These are phyloP conservation scores for Pseudozyma hubeiensis DNA, from an alignment of 1,284 basidiomycete genomes.

Conservation along the genomic window DNA sequence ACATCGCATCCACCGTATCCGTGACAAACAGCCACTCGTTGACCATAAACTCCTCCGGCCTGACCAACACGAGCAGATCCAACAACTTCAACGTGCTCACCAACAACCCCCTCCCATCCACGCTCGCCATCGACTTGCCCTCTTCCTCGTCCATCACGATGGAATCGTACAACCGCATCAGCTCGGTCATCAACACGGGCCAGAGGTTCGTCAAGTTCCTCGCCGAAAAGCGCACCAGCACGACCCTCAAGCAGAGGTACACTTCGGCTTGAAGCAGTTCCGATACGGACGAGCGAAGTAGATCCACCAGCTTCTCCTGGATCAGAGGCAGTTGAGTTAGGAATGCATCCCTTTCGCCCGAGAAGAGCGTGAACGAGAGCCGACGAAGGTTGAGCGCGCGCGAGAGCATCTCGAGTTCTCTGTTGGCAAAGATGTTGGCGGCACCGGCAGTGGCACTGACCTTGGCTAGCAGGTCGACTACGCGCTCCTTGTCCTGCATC, in stretches of 20 bases:
- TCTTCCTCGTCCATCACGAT: slow-evolving; percentile 71
- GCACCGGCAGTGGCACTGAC: slow-evolving; percentile 76
- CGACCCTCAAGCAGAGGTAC: slow-evolving; percentile 89
- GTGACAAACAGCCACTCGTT: slow-evolving; percentile 99
- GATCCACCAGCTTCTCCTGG: slow-evolving; percentile 95
- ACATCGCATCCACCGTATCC: slow-evolving; percentile 94
- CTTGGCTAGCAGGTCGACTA: slow-evolving; percentile 78
- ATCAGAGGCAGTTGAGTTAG: slow-evolving; percentile 88
- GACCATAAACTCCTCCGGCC: slow-evolving; percentile 97
- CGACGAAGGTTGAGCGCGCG: slow-evolving; percentile 89
- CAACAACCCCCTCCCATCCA: slow-evolving; percentile 83
- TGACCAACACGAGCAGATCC: slow-evolving; percentile 87
- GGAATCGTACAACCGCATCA: slow-evolving; percentile 76
- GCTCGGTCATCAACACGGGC: slow-evolving; percentile 93
- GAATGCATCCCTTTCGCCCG: slow-evolving; percentile 89
- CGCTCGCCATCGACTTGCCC: slow-evolving; percentile 73
- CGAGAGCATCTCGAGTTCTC: slow-evolving; percentile 89
- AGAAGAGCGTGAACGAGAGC: slow-evolving; percentile 84
- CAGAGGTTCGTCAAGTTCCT: slow-evolving; percentile 95
- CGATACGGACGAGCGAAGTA: slow-evolving; percentile 80
- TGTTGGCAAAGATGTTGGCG: slow-evolving; percentile 94
- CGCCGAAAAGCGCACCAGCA: slow-evolving; percentile 89
- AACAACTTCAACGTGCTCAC: slow-evolving; percentile 92
- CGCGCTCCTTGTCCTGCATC: slow-evolving; percentile 85
- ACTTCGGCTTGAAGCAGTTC: slow-evolving; percentile 87